Conservation (phyloP, 495 filamentous ascomycete genomes). For the Neurospora cerealis region DNA sequence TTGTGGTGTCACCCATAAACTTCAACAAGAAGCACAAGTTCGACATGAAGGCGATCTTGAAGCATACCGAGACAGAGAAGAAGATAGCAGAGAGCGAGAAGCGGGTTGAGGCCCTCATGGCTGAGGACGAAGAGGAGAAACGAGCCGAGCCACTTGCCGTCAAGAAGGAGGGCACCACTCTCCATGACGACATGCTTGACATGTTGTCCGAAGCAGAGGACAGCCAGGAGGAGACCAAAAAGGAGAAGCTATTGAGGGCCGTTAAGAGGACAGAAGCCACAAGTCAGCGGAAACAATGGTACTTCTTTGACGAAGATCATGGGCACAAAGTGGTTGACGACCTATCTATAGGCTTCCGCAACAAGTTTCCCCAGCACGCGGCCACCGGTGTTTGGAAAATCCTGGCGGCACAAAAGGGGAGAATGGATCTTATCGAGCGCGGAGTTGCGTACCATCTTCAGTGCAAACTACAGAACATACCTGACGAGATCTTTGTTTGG, state of each 20-base stretch:
- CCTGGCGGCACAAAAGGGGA: constrained; percentile 36
- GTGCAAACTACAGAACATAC: constrained; percentile 38
- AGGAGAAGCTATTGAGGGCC: constrained; percentile 54
- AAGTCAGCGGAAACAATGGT: constrained; percentile 48
- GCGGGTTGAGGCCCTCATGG: constrained; percentile 29
- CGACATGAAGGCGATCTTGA: constrained; percentile 55
- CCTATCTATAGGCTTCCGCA: constrained; percentile 20
- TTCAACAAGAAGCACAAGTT: constrained; percentile 53
- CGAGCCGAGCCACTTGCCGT: constrained; percentile 10
- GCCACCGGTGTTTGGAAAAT: constrained; percentile 28
- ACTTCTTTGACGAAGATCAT: constrained; percentile 48
- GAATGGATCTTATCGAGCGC: constrained; percentile 56
- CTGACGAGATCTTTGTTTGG: constrained; percentile 67
- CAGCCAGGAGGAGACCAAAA: constrained; percentile 43
- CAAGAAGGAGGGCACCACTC: constrained; percentile 8
- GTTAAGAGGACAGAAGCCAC: constrained; percentile 67
- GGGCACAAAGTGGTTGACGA: constrained; percentile 1
- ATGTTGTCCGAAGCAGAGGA: constrained; percentile 37
- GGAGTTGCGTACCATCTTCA: constrained; percentile 56
- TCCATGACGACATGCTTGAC: constrained; percentile 27
- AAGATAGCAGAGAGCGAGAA: constrained; percentile 47
- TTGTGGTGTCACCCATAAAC: constrained; percentile 32
- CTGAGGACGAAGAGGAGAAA: constrained; percentile 18
- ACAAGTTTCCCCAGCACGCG: constrained; percentile 21
- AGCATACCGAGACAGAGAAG: constrained; percentile 46